Base-by-base conservation (phyloP, 1,284 basidiomycete species). In the Tilletiopsis washingtonensis region DNA sequence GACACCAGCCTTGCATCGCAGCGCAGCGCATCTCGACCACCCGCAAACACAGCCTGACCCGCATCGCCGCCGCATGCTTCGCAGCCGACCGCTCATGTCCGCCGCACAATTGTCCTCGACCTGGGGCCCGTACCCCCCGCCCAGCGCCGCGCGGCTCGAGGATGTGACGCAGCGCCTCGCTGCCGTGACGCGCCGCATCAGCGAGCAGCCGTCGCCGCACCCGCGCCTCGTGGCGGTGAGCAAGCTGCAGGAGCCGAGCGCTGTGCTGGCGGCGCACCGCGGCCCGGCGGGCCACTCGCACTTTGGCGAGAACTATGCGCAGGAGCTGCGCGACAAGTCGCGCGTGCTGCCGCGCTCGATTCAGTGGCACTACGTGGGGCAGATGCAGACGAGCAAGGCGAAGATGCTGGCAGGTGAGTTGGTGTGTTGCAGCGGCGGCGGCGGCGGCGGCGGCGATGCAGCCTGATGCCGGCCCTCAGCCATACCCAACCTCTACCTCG, bases 291-390 rank as follows among this genome's bases (percentile, higher is more conserved):
- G 9, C n/a, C 29, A 34, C 9, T 55, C 53, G 27, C 89, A 94
- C 72, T 98, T 97, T 73, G 93, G 94, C 11, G 93, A 98, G 76
- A 98, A 98, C 74, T 98, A 97, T 71, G 90, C 91, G 4, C 87
- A 94, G 63, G 93, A 97, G 71, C 75, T 98, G 57, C 84, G 84
- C n/a, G 88, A 91, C 41, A 98, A 73, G 49, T 63, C 70, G 37
- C 58, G 60, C 21, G 70, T 71, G 1, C 56, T 73, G 14, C 70
- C 70, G 2, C 36, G 46, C 5, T 55, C 61, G 49, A 56, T 62
- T 64, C 79, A 84, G 57, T 98, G 94, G 94, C 93, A 97, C 75
- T 97, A 96, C 73, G 93, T 98, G 61, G 93, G 93, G 5, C 82
- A 84, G 1, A 76, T 98, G 23, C 93, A 98, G 74, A 89, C 87